Evolutionary conservation across 441 rosid species (phyloP).

Genomic region (Metrosideros polymorpha): DNA sequence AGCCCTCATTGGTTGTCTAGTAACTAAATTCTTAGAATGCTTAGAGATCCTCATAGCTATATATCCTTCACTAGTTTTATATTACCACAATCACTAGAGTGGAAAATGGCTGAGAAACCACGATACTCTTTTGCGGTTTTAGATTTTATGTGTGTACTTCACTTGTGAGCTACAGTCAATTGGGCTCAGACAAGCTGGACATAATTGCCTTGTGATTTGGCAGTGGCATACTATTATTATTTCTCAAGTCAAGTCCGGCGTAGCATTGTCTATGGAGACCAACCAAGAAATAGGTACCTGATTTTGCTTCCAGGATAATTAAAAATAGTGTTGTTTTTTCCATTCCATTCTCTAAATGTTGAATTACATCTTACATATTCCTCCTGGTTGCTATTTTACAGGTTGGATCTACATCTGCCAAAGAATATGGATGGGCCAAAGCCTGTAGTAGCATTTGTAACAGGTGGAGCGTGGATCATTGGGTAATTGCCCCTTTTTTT

Average conservation of each 20-base stretch:
- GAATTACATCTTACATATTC: background rate
- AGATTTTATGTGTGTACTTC: background rate
- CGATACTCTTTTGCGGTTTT: background rate
- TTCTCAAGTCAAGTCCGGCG: slow-evolving; percentile 72
- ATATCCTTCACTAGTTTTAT: background rate
- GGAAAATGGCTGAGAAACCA: background rate
- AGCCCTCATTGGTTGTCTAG: background rate
- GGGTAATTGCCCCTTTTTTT: slow-evolving; percentile 33
- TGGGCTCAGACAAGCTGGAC: background rate
- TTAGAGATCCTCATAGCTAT: background rate
- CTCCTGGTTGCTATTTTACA: slow-evolving; percentile 15
- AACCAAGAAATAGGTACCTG: slow-evolving; percentile 85
- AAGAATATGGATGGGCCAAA: slow-evolving; percentile 40
- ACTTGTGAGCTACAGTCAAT: background rate
- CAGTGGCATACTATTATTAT: slow-evolving; percentile 86
- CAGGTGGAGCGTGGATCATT: slow-evolving; percentile 99
- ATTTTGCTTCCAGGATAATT: background rate
- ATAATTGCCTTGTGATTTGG: slow-evolving; percentile 12
- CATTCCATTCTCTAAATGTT: background rate
- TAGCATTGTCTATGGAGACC: slow-evolving; percentile 86
- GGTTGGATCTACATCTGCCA: slow-evolving; percentile 89
- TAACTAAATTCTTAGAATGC: background rate
- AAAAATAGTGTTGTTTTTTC: background rate
- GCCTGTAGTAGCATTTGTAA: slow-evolving; percentile 90
- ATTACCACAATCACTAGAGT: background rate